Base-by-base conservation (phyloP, 2,329 filamentous ascomycete genomes). In the Paracoccidioides lutzii region DNA sequence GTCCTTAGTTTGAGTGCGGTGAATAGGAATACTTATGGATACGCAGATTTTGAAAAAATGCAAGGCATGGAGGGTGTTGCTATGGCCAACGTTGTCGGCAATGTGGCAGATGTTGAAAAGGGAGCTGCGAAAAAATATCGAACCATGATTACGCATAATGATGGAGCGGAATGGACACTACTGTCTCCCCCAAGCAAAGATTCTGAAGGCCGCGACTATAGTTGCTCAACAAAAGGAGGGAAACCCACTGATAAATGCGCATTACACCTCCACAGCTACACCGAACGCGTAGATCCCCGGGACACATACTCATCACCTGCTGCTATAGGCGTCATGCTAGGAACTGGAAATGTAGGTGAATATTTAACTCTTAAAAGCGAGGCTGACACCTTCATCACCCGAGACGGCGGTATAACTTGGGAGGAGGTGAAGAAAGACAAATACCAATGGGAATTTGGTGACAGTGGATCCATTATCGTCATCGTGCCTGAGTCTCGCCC, bases 31-130 rank as follows among this genome's bases (percentile, higher is more conserved):
- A 74, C 78, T 10, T 63, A 69, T 1, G 90, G 84, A 45, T 96
- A 84, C 65, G 91, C 95, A 46, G 93, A 98, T 67, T 98, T 95
- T 70, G 93, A 98, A 69, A 96, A 95, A 75, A 89, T 96, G 76
- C 81, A 87, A 50, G 90, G 90, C 2, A 77, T 98, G 12, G 91
- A 98, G 70, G 93, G 93, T 45, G 88, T 98, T 52, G 83, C 84
- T 14, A 71, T 98, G 60, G 88, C 90, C 66, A 98, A 98, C 65
- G 75, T 88, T 6, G 88, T 98, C 15, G 77, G 80, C 50, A 97
- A 97, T 65, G 73, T 78, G 32, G 76, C 85, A 38, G 81, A 84
- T 37, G 76, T 81, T 10, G 75, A 81, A 53, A 76, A 78, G 46
- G 83, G 83, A 15, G 77, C 79, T 28, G 75, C 78, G 44, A 98